Evolutionary conservation across 495 filamentous ascomycete genomes (phyloP).

Genomic region (Hypoxylon fragiforme): DNA sequence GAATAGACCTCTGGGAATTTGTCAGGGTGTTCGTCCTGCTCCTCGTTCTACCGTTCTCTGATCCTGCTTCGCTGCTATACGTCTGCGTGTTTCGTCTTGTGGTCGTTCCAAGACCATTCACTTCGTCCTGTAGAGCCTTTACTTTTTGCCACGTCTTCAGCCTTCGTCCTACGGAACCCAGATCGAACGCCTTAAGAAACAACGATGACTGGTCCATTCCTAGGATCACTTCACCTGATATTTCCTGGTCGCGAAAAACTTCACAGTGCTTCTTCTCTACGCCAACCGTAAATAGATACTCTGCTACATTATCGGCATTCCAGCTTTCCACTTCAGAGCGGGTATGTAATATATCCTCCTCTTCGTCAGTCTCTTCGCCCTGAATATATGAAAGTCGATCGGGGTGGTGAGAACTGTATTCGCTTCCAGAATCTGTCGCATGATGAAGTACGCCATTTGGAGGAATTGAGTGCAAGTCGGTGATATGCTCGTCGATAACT

Average conservation of each 20-base stretch:
- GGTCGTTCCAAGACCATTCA: conserved; percentile 47
- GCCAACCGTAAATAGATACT: conserved; percentile 77
- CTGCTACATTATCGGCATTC: conserved; percentile 77
- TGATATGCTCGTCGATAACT: conserved; percentile 98
- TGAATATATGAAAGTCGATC: conserved; percentile 86
- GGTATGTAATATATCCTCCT: conserved; percentile 57
- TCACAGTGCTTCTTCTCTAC: conserved; percentile 87
- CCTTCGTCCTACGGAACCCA: conserved; percentile 85
- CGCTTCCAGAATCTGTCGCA: conserved; percentile 82
- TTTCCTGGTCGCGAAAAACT: conserved; percentile 94
- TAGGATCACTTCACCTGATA: conserved; percentile 87
- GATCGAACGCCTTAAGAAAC: conserved; percentile 92
- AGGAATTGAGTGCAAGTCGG: conserved; percentile 79
- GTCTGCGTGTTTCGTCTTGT: conserved; percentile 52
- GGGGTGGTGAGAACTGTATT: conserved; percentile 79
- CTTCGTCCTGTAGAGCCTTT: conserved; percentile 83
- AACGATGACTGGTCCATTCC: conserved; percentile 93
- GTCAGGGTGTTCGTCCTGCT: conserved; percentile 66
- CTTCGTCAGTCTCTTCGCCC: conserved; percentile 83
- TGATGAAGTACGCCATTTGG: conserved; percentile 52
- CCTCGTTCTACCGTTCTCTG: conserved; percentile 46
- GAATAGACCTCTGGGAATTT: conserved; percentile 69
- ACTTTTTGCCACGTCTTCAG: conserved; percentile 96
- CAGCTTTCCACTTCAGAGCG: conserved; percentile 71
- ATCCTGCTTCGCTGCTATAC: conserved; percentile 58